Evolutionary conservation across 352 stramenopile genomes (phyloP).

Genomic region (Phytophthora sansomeana): DNA sequence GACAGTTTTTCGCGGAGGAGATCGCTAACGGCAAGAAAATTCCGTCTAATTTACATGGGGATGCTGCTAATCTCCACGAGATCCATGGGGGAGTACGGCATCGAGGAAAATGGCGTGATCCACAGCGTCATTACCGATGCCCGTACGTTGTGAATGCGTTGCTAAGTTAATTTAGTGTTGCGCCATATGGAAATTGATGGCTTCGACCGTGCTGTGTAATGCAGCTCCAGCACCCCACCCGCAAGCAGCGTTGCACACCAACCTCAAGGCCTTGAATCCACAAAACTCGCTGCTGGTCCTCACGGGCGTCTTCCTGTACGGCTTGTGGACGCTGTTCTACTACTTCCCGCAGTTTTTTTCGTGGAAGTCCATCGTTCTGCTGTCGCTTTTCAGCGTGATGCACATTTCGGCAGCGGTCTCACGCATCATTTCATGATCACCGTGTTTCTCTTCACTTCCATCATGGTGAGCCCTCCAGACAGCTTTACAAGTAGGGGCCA

Average conservation of each 20-base stretch:
- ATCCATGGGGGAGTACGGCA: conserved; percentile 80
- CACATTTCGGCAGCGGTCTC: conserved; percentile 70
- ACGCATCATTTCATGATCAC: conserved; percentile 47
- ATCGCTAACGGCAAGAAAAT: conserved; percentile 66
- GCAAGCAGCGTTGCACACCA: conserved; percentile 45
- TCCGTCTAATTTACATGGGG: conserved; percentile 83
- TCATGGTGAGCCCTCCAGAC: conserved; percentile 5
- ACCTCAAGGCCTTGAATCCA: conserved; percentile 68
- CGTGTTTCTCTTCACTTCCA: not conserved
- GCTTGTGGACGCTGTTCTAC: conserved; percentile 83
- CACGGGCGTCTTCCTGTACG: conserved; percentile 74
- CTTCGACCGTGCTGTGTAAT: conserved; percentile 20
- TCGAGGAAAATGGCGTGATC: conserved; percentile 79
- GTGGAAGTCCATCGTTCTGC: conserved; percentile 78
- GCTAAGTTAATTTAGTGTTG: conserved; percentile 11
- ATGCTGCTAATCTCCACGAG: conserved; percentile 73
- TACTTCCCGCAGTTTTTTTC: conserved; percentile 82
- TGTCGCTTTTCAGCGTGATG: conserved; percentile 63
- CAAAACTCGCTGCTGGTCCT: conserved; percentile 66
- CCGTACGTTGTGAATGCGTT: conserved; percentile 46
- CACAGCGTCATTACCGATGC: conserved; percentile 78
- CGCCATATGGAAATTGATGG: conserved; percentile 21
- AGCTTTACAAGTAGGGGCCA: conserved; percentile 2
- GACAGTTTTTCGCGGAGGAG: conserved; percentile 71
- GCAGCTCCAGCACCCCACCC: conserved; percentile 52